Evolutionary conservation across 2,329 filamentous ascomycete species (phyloP).

Genomic region (Colletotrichum cordylinicola): DNA sequence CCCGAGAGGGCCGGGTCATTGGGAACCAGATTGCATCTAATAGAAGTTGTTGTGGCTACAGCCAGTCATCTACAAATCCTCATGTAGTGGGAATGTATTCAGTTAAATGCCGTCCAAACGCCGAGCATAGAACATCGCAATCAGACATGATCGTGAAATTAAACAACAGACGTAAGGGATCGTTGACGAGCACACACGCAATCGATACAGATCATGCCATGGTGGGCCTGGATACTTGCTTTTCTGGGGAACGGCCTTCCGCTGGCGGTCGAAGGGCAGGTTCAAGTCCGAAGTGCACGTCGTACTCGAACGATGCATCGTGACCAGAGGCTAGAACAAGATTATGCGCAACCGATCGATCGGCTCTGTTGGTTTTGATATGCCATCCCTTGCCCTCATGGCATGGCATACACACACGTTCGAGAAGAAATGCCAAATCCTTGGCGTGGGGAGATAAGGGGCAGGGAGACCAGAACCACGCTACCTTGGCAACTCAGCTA

Average conservation of each 20-base stretch:
- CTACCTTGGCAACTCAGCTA: background rate
- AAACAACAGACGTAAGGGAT: background rate
- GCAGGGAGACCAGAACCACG: background rate
- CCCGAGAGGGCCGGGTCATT: background rate
- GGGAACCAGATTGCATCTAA: background rate
- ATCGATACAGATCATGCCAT: background rate
- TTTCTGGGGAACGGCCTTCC: background rate
- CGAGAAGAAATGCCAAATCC: background rate
- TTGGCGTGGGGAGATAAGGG: background rate
- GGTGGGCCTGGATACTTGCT: background rate
- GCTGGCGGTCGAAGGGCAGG: background rate
- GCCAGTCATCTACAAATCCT: background rate
- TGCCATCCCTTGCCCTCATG: background rate
- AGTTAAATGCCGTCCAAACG: background rate
- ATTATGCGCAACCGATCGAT: background rate
- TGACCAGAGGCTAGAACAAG: background rate
- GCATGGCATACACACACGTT: background rate
- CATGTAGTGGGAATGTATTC: background rate
- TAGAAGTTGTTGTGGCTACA: background rate
- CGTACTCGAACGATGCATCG: background rate
- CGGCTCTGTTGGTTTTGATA: background rate
- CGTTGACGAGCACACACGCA: background rate
- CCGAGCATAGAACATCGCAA: background rate
- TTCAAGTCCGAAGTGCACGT: background rate
- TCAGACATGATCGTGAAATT: background rate